Evolutionary conservation across 768 basidiomycete genomes (phyloP).

Genomic region (Psilocybe subaeruginosa): DNA sequence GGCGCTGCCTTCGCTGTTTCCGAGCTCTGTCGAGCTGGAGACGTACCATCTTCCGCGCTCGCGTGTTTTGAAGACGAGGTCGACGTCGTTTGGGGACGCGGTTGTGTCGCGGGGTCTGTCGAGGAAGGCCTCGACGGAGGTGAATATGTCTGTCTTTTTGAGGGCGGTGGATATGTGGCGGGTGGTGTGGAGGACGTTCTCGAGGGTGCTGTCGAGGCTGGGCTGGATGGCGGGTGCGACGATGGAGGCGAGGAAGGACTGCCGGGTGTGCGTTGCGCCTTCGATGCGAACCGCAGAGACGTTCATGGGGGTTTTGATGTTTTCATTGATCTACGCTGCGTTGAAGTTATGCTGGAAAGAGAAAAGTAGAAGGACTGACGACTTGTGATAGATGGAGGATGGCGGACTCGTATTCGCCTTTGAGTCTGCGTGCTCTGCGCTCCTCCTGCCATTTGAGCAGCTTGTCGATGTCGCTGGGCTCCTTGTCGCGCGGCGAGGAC

Average conservation of each 20-base stretch:
- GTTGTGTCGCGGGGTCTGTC: conserved; percentile 58
- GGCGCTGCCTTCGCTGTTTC: conserved; percentile 92
- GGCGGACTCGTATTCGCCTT: too few relatives aligned
- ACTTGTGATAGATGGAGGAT: conserved; percentile 15
- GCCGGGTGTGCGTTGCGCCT: conserved; percentile 74
- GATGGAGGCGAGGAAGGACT: conserved; percentile 80
- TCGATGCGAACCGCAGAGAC: conserved; percentile 82
- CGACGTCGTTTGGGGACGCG: conserved; percentile 65
- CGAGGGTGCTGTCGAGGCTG: conserved; percentile 44
- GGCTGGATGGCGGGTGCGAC: conserved; percentile 60
- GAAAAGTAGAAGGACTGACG: conserved; percentile 20
- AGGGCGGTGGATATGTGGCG: conserved; percentile 68
- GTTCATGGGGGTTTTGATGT: conserved; percentile 64
- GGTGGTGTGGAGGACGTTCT: conserved; percentile 71
- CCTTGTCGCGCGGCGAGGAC: too few relatives aligned
- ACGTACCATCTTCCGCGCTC: conserved; percentile 80
- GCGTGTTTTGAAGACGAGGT: conserved; percentile 76
- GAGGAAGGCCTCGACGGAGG: conserved; percentile 62
- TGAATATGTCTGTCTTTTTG: conserved; percentile 78
- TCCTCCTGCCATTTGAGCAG: too few relatives aligned
- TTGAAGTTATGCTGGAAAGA: neutral
- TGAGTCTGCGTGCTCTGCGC: too few relatives aligned
- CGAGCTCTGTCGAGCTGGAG: conserved; percentile 87
- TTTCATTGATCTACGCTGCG: conserved; percentile 59
- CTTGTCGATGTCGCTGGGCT: too few relatives aligned